These are phyloP conservation scores for Mollisiaceae sp. DNA, from an alignment of 2,329 filamentous ascomycete genomes.

Conservation along the genomic window DNA sequence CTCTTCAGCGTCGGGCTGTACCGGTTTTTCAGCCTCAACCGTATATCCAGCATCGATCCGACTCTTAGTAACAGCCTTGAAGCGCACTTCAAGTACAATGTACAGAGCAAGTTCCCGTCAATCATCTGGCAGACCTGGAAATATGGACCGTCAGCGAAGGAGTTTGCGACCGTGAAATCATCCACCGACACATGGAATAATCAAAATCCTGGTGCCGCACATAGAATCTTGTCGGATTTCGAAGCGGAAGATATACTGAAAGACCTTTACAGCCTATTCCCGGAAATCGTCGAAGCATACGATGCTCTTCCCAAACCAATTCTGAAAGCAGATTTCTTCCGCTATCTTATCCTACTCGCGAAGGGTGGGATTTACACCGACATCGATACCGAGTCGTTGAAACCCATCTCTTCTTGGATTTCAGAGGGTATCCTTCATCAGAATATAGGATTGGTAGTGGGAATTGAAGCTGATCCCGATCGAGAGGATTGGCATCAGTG, in stretches of 20 bases:
- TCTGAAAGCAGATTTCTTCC: conserved; percentile 75
- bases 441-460: background rate
- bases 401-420: conserved; percentile 85
- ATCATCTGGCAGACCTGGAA: conserved; percentile 5
- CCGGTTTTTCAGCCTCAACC: conserved; percentile 1
- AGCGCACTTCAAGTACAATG: background rate
- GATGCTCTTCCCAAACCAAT: conserved; percentile 73
- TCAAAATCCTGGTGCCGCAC: background rate
- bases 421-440: conserved; percentile 49
- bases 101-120: background rate
- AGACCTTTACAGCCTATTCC: conserved; percentile 40
- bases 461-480: conserved; percentile 8
- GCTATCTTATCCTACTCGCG: conserved; percentile 74
- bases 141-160: background rate
- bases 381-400: conserved; percentile 87
- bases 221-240: background rate
- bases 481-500: conserved; percentile 1
- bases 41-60: background rate
- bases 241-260: background rate
- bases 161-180: background rate
- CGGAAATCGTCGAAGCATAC: conserved; percentile 79
- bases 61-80: background rate
- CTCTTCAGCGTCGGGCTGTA: background rate
- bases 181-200: background rate
- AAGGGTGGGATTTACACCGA: conserved; percentile 84